Evolutionary conservation across 768 basidiomycete species (phyloP).

Genomic region (Pleurotus citrinopileatus): DNA sequence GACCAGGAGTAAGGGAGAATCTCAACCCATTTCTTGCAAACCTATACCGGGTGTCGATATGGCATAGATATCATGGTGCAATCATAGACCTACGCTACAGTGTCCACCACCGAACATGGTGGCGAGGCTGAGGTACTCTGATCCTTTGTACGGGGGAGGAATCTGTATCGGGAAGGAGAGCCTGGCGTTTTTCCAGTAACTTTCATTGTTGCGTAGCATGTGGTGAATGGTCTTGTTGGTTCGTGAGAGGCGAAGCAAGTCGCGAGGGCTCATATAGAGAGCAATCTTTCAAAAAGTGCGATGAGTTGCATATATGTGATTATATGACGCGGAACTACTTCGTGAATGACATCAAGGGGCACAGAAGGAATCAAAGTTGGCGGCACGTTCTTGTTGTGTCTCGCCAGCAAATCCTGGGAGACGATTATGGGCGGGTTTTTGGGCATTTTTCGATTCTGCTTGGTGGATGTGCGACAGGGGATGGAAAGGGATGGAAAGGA

Average conservation of each 20-base stretch:
- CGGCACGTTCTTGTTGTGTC: background rate
- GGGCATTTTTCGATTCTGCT: background rate
- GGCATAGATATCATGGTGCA: background rate
- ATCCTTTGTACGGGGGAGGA: background rate
- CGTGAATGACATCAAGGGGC: slow-evolving; percentile 1
- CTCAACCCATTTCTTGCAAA: background rate
- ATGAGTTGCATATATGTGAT: background rate
- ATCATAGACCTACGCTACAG: background rate
- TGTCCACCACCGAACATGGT: slow-evolving; percentile 1
- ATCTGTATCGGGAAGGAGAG: background rate
- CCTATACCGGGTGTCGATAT: background rate
- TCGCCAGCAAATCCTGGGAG: background rate
- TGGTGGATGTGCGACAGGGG: background rate
- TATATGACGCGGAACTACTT: background rate
- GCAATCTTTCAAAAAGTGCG: background rate
- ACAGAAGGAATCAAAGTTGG: background rate
- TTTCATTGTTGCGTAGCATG: background rate
- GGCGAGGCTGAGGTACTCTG: background rate
- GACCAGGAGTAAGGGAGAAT: slow-evolving; percentile 1
- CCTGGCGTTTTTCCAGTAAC: slow-evolving; percentile 1
- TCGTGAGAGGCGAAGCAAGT: background rate
- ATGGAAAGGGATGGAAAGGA: no score
- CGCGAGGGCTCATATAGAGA: slow-evolving; percentile 2
- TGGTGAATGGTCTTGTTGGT: background rate
- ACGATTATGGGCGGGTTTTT: background rate